Evolutionary conservation across 352 stramenopile genomes (phyloP).

Genomic region (Globisporangium heterothallicum): DNA sequence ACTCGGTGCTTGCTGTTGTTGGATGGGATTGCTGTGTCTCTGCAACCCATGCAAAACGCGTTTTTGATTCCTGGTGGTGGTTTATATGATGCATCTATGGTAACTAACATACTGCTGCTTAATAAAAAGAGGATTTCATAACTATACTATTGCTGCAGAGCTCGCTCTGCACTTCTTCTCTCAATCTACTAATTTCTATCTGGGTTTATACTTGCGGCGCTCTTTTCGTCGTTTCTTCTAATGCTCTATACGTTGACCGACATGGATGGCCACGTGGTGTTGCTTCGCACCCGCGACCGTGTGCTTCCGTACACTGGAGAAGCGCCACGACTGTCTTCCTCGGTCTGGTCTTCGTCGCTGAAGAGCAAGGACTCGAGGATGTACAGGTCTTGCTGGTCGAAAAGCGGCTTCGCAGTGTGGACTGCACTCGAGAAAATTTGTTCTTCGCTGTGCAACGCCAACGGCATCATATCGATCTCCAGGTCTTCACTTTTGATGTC

Average conservation of each 20-base stretch:
- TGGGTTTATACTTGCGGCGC: background rate
- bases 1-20: background rate
- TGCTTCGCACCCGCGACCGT: background rate
- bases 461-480: constrained; percentile 18
- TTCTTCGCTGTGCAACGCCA: constrained; percentile 27
- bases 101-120: background rate
- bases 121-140: background rate
- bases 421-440: constrained; percentile 2
- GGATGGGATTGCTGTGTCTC: background rate
- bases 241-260: background rate
- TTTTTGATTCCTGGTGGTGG: background rate
- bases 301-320: background rate
- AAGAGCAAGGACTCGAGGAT: constrained; percentile 55
- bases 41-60: background rate
- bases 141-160: constrained; percentile 8
- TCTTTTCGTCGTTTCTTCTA: background rate
- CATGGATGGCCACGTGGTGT: constrained; percentile 2
- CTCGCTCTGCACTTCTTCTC: background rate
- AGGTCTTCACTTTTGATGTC: constrained; percentile 13
- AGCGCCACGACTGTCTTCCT: constrained; percentile 12
- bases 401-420: constrained; percentile 18
- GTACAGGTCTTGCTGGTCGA: constrained; percentile 39
- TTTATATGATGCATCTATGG: background rate
- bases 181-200: too few species aligned
- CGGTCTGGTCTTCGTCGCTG: constrained; percentile 40